Evolutionary conservation across 2,329 filamentous ascomycete species (phyloP).

Genomic region (Penicillium sp.): DNA sequence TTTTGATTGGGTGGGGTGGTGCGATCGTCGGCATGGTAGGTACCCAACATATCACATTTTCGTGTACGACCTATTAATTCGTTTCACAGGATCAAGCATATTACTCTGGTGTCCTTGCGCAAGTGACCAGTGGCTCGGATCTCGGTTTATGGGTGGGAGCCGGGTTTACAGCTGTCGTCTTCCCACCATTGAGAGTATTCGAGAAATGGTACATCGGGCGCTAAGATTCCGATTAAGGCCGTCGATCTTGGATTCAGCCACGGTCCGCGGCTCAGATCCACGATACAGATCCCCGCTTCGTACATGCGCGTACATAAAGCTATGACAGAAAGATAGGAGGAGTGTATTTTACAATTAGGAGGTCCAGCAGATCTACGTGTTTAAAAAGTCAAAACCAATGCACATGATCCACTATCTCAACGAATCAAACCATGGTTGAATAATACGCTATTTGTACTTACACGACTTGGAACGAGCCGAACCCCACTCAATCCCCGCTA

Average conservation of each 20-base stretch:
- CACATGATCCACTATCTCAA: background rate
- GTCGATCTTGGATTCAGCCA: background rate
- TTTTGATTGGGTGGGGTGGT: constrained; percentile 42
- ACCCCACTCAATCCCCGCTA: background rate
- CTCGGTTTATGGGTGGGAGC: constrained; percentile 40
- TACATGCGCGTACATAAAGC: background rate
- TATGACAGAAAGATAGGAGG: background rate
- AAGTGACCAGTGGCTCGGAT: constrained; percentile 35
- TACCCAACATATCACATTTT: background rate
- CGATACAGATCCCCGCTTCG: background rate
- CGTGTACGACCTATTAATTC: background rate
- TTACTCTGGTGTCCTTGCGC: constrained; percentile 40
- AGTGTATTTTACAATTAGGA: background rate
- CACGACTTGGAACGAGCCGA: no score
- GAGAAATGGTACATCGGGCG: constrained; percentile 33
- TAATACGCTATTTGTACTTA: no score
- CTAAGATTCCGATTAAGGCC: constrained; percentile 8
- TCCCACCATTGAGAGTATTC: constrained; percentile 37
- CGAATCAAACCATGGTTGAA: background rate
- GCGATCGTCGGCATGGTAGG: constrained; percentile 44
- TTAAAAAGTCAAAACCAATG: no score
- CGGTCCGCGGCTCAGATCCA: background rate
- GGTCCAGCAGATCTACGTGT: no score
- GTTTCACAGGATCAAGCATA: constrained; percentile 36
- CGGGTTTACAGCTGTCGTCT: constrained; percentile 36